Conservation (phyloP, 768 basidiomycete species). For the Rickenella mellea region DNA sequence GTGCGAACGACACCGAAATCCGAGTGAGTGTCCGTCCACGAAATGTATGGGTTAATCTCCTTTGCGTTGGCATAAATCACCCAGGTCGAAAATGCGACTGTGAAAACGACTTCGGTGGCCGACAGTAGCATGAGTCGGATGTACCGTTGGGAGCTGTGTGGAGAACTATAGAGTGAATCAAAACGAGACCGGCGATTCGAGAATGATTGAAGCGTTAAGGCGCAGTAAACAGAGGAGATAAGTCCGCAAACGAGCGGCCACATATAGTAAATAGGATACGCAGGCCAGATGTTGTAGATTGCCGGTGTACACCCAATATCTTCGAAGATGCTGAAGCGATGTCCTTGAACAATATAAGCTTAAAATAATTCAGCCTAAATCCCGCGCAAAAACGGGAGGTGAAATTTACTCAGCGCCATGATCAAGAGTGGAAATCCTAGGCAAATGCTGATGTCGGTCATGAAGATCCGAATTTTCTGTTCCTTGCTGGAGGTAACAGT, state of each 20-base stretch:
- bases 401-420: constrained; percentile 20
- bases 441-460: constrained; percentile 23
- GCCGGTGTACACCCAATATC: neutral
- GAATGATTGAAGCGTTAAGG: too few species aligned
- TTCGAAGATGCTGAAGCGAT: neutral
- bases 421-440: constrained; percentile 22
- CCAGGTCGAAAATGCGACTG: constrained; percentile 32
- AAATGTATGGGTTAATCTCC: constrained; percentile 32
- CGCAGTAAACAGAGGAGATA: constrained; percentile 7
- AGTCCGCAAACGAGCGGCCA: constrained; percentile 6
- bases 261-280: constrained; percentile 32
- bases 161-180: too few species aligned
- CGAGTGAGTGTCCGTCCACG: constrained; percentile 43
- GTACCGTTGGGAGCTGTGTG: constrained; percentile 39
- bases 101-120: constrained; percentile 33
- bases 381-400: neutral
- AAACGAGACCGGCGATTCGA: too few species aligned
- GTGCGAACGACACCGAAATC: constrained; percentile 35
- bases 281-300: constrained; percentile 24
- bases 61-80: constrained; percentile 26
- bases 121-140: constrained; percentile 50
- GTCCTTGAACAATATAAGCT: neutral
- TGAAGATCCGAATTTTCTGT: too few species aligned
- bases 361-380: constrained; percentile 11
- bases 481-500: too few species aligned